phyloP scores from a whole-genome alignment of 495 filamentous ascomycete species.

The Daldinia loculata region DNA sequence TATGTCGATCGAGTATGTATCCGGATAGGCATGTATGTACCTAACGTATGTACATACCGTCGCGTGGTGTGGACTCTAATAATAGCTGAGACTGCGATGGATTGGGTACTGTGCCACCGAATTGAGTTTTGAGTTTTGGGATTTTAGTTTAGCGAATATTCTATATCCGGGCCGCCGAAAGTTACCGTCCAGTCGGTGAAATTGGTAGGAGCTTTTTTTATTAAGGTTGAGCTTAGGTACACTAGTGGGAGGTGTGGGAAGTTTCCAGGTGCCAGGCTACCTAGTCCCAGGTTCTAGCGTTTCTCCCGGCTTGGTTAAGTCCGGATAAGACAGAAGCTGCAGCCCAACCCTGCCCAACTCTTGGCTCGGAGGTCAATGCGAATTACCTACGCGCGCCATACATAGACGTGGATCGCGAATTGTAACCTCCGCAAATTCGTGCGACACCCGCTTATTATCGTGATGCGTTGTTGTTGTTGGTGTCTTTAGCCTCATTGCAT shows the following conservation, averaged over 20 bases:
- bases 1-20: slow-evolving; percentile 1
- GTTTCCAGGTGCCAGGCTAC: slow-evolving; percentile 12
- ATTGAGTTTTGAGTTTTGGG: slow-evolving; percentile 25
- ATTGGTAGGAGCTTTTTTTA: slow-evolving; percentile 7
- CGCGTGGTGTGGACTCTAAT: slow-evolving; percentile 5
- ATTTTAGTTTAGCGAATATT: background rate
- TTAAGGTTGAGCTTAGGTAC: slow-evolving; percentile 4
- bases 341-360: slow-evolving; percentile 3
- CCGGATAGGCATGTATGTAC: background rate
- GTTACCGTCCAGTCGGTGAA: slow-evolving; percentile 21
- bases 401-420: slow-evolving; percentile 1
- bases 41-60: background rate
- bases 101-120: slow-evolving; percentile 7
- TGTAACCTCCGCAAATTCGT: background rate
- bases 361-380: slow-evolving; percentile 4
- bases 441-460: background rate
- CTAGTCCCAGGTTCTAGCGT: background rate
- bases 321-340: background rate
- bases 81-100: slow-evolving; percentile 11
- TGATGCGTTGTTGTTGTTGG: background rate
- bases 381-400: background rate
- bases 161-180: slow-evolving; percentile 9
- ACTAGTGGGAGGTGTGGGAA: background rate
- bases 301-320: background rate
- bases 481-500: background rate